Conservation (phyloP, 495 filamentous ascomycete genomes). For the Poronia punctata region DNA sequence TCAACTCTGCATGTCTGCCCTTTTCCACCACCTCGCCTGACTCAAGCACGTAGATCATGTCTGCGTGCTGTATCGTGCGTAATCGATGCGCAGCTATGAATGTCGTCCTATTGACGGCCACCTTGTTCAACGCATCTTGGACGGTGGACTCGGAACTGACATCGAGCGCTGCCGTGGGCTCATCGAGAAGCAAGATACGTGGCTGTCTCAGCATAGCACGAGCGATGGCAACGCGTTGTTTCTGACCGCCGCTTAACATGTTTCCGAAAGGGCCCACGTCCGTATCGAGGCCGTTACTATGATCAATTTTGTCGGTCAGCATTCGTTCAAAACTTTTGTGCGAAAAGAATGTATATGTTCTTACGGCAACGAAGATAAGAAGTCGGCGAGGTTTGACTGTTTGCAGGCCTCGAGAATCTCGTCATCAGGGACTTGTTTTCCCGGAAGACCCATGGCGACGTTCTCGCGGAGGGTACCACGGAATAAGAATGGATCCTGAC, state of each 20-base stretch:
- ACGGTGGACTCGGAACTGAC: conserved; percentile 66
- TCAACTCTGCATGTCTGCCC: conserved; percentile 45
- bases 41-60: conserved; percentile 47
- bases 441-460: conserved; percentile 44
- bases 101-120: conserved; percentile 54
- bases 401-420: conserved; percentile 48
- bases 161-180: conserved; percentile 69
- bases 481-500: conserved; percentile 52
- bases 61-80: conserved; percentile 46
- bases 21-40: conserved; percentile 46
- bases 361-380: conserved; percentile 50
- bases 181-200: conserved; percentile 64
- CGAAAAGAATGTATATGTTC: background rate
- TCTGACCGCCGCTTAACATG: conserved; percentile 68
- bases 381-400: conserved; percentile 56
- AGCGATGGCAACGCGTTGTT: conserved; percentile 68
- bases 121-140: conserved; percentile 59
- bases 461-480: conserved; percentile 54
- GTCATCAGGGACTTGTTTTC: conserved; percentile 38
- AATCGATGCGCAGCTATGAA: conserved; percentile 64
- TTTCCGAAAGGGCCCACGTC: conserved; percentile 37
- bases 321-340: no score
- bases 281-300: conserved; percentile 1
- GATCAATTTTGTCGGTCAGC: no score
- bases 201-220: conserved; percentile 68